These are phyloP conservation scores for Fusarium ramigenum DNA, from an alignment of 2,329 filamentous ascomycete species.

Conservation along the genomic window DNA sequence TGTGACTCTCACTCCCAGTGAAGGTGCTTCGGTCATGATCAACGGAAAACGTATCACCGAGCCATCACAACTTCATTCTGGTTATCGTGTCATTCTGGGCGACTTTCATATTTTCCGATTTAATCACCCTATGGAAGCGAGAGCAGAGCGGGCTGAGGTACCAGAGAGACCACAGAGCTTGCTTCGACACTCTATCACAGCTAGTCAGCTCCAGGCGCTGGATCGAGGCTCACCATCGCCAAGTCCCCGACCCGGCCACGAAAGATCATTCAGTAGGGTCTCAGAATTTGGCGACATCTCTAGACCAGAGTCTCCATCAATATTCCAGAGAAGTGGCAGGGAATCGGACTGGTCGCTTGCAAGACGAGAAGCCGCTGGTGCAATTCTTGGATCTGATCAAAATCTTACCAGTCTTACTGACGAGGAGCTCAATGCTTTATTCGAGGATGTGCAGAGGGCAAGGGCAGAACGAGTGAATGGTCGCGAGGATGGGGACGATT, in stretches of 20 bases:
- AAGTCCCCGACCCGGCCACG: constrained; percentile 73
- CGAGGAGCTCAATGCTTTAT: constrained; percentile 91
- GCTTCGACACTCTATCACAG: constrained; percentile 81
- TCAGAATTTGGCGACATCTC: constrained; percentile 80
- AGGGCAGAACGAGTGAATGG: constrained; percentile 77
- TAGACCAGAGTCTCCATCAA: constrained; percentile 81
- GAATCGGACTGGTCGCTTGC: constrained; percentile 97
- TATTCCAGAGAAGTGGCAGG: constrained; percentile 69
- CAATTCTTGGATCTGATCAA: constrained; percentile 88
- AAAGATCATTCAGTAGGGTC: constrained; percentile 80
- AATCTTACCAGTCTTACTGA: constrained; percentile 91
- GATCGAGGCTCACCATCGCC: constrained; percentile 68
- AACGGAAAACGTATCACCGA: constrained; percentile 92
- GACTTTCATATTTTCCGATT: constrained; percentile 99
- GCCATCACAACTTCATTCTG: constrained; percentile 85
- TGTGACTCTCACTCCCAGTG: constrained; percentile 88
- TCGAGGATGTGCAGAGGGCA: constrained; percentile 92
- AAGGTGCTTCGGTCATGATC: constrained; percentile 97
- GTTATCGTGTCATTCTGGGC: constrained; percentile 92
- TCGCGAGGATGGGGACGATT: constrained; percentile 86
- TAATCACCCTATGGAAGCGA: constrained; percentile 96
- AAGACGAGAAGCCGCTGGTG: constrained; percentile 89
- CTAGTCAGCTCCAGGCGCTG: constrained; percentile 68
- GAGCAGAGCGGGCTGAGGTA: constrained; percentile 86
- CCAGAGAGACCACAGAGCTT: constrained; percentile 70